Conservation (phyloP, 2,329 filamentous ascomycete species). For the Trichothecium sympodiale region DNA sequence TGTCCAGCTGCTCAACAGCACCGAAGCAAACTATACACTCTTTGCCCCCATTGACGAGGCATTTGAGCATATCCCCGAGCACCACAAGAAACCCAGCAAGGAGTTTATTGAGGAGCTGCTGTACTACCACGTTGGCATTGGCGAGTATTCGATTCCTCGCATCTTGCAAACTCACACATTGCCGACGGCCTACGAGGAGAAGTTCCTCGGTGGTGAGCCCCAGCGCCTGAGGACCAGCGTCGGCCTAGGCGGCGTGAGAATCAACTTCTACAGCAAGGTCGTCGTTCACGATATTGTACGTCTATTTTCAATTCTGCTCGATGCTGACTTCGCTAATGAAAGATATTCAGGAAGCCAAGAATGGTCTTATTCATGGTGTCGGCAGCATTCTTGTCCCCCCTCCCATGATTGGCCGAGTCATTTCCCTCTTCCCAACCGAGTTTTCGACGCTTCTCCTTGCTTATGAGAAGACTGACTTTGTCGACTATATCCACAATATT, state of each 20-base stretch:
- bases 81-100: constrained; percentile 50
- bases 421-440: constrained; percentile 57
- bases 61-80: constrained; percentile 50
- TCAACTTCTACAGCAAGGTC: constrained; percentile 71
- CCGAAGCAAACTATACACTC: constrained; percentile 62
- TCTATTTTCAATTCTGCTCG: constrained; percentile 4
- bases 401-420: constrained; percentile 39
- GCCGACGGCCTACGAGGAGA: constrained; percentile 52
- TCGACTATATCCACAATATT: constrained; percentile 44
- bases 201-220: constrained; percentile 48
- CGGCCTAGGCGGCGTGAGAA: constrained; percentile 46
- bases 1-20: constrained; percentile 63
- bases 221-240: constrained; percentile 66
- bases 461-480: constrained; percentile 63
- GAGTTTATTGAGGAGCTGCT: constrained; percentile 59
- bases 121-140: constrained; percentile 63
- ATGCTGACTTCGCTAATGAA: constrained; percentile 2
- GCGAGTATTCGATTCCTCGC: constrained; percentile 52
- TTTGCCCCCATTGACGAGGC: constrained; percentile 72
- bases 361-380: constrained; percentile 72
- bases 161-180: constrained; percentile 65
- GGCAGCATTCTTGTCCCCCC: constrained; percentile 69
- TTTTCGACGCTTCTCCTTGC: constrained; percentile 74
- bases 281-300: constrained; percentile 59
- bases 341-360: constrained; percentile 48